Conservation (phyloP, 2,329 filamentous ascomycete species). For the Penicillium corylophilum region DNA sequence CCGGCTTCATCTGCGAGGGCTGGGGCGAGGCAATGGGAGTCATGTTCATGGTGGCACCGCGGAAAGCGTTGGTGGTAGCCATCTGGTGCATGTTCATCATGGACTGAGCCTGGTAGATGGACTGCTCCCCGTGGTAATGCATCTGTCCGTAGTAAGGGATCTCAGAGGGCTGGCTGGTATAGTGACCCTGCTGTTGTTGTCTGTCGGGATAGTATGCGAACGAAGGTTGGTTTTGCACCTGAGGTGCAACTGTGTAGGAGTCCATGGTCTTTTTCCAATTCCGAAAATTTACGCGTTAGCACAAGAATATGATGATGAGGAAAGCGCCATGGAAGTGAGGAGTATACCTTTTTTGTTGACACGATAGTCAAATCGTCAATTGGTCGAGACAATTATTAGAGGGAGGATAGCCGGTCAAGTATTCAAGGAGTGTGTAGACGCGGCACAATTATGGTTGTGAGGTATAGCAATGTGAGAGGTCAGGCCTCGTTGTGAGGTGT, state of each 20-base stretch:
- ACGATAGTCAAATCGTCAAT: neutral
- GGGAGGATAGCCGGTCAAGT: neutral
- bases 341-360: conserved; percentile 6
- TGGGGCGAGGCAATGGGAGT: conserved; percentile 76
- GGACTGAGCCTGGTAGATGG: conserved; percentile 40
- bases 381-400: neutral
- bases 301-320: neutral
- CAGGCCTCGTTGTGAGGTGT: conserved; percentile 4
- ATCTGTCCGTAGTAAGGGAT: conserved; percentile 46
- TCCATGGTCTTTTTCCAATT: conserved; percentile 56
- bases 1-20: conserved; percentile 71
- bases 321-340: neutral
- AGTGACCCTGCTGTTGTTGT: conserved; percentile 71
- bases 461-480: conserved; percentile 27
- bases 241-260: conserved; percentile 54
- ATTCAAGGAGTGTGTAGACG: conserved; percentile 37
- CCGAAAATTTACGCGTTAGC: neutral
- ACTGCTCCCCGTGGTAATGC: conserved; percentile 33
- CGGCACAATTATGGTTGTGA: conserved; percentile 5
- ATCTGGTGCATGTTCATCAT: conserved; percentile 48
- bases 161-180: conserved; percentile 63
- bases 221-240: conserved; percentile 66
- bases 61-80: conserved; percentile 43
- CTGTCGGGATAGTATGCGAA: conserved; percentile 89
- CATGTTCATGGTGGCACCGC: conserved; percentile 40